Base-by-base conservation (phyloP, 2,329 filamentous ascomycete species). In the Colletotrichum chlorophyti region DNA sequence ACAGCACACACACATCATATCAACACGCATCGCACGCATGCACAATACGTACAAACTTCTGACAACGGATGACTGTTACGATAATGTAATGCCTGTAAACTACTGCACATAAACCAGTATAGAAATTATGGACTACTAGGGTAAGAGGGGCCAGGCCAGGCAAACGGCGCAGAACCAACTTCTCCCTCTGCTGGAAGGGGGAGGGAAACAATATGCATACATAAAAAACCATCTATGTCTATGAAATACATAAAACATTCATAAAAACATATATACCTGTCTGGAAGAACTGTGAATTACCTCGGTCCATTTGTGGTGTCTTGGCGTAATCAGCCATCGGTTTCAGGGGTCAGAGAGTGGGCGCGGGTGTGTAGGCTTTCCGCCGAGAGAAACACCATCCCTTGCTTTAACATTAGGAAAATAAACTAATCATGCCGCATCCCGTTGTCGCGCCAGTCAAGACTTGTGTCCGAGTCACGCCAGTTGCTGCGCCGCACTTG, bases 61-160 rank as follows among this genome's bases (percentile, higher is more conserved):
- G n/a, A 48, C 29, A 26, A 32, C 31, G 40, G 51, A 59, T 59
- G 55, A 59, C 55, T 59, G 51, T 59, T 53, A 59, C 55, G 55
- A 59, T 59, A 55, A 59, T 59, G 55, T 59, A 59, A 59, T 59
- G 55, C 43, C 31, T 55, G 42, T 48, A 49, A 59, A 41, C 50
- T 55, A 59, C 55, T 59, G 55, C 51, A 59, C 51, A 59, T 59
- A 59, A 43, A 59, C 40, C 51, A 45, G 55, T 59, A 45, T 59
- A 50, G 55, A 59, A n/a, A 41, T 55, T 55, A 55, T 43, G 51
- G 43, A 49, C 21, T 37, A 31, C 21, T 23, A 26, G n/a, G 24
- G 29, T 14, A 19, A 31, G 21, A 9, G 8, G 12, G 3, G 15
- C 12, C 11, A 12, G 14, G 15, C 6, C 15, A 9, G n/a, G 7